Percentiles rank a stretch among this genome's conserved stretches.
Evolutionary conservation across 1,284 basidiomycete species (phyloP).

Genomic region (Ustilago tritici): DNA sequence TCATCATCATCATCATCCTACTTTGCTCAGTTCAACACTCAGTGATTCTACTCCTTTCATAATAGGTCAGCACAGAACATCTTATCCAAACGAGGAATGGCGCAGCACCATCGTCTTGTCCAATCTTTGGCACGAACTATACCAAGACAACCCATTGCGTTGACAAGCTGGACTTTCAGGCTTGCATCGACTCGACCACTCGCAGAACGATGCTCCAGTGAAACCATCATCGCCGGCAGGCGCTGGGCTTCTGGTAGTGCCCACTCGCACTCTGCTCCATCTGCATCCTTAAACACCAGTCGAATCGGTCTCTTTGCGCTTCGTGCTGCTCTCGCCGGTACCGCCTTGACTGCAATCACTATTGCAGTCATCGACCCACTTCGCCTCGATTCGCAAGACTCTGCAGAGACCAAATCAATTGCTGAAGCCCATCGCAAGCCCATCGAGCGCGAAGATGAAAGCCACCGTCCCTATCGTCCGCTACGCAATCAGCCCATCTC

Average conservation of each 20-base stretch:
- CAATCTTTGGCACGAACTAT: conserved; percentile 27
- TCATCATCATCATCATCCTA: neutral
- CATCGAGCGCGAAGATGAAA: conserved; percentile 39
- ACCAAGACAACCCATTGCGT: conserved; percentile 11
- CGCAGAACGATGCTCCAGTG: neutral
- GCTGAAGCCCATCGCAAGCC: conserved; percentile 37
- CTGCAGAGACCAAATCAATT: conserved; percentile 19
- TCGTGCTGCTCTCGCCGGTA: conserved; percentile 31
- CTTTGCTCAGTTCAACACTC: neutral
- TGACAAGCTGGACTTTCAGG: conserved; percentile 10
- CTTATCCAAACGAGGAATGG: conserved; percentile 17
- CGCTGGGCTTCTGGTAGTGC: conserved; percentile 21
- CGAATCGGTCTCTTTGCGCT: conserved; percentile 16
- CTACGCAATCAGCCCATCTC: conserved; percentile 47
- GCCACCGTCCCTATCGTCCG: conserved; percentile 38
- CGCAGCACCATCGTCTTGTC: conserved; percentile 20
- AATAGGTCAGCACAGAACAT: neutral
- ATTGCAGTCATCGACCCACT: conserved; percentile 29
- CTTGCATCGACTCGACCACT: conserved; percentile 20
- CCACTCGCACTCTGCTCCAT: neutral
- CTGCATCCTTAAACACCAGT: neutral
- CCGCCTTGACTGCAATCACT: conserved; percentile 26
- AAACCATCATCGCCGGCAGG: neutral
- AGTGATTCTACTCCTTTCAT: neutral
- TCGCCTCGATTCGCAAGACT: conserved; percentile 31